Base-by-base conservation (phyloP, 1,139 yeast species). In the Nakaseomyces bracarensis region DNA sequence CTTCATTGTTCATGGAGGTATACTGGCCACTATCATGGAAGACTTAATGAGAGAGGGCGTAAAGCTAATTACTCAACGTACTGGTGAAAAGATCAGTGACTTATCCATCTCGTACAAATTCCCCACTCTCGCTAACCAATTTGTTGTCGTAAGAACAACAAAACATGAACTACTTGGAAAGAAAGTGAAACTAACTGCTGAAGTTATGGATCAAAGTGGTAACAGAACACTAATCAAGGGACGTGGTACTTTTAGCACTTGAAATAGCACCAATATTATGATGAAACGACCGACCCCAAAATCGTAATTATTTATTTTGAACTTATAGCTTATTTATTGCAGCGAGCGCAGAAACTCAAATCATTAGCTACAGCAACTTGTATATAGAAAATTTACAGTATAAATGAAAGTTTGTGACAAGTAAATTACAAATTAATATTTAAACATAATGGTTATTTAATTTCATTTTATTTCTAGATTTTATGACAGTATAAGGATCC, bases 1-100 rank as follows among this genome's bases (percentile, higher is more conserved):
- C 1, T 79, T 84, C 52, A 67, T 89, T 29, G 74, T 86, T 1
- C 97, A 89, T 57, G 97, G 97, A 3, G 97, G 97, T 0, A 76
- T 89, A 34, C 63, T 89, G 29, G 95, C 94, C 7, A 81, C 95
- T 0, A 66, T 89, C 11, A 66, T 86, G 45, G 93, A 84, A 56
- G 96, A 87, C 49, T 70, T 83, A 3, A 71, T 78, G 64, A 79
- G 57, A 25, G 63, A 60, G 34, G 46, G 53, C 22, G 54, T 55
- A 28, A 52, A 52, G 39, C 45, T 60, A 8, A 48, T 56, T 26
- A 52, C 49, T 22, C 51, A 71, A 60, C 47, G 54, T 46, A 45
- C 46, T 3, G 53, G 57, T 4, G 60, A 60, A 50, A 49, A 47
- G 33, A 55, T 60, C 13, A 53, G 55, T 18, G 53, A 55, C 18